These are phyloP conservation scores for Saitozyma sp. DNA, from an alignment of 768 basidiomycete genomes.

Conservation along the genomic window DNA sequence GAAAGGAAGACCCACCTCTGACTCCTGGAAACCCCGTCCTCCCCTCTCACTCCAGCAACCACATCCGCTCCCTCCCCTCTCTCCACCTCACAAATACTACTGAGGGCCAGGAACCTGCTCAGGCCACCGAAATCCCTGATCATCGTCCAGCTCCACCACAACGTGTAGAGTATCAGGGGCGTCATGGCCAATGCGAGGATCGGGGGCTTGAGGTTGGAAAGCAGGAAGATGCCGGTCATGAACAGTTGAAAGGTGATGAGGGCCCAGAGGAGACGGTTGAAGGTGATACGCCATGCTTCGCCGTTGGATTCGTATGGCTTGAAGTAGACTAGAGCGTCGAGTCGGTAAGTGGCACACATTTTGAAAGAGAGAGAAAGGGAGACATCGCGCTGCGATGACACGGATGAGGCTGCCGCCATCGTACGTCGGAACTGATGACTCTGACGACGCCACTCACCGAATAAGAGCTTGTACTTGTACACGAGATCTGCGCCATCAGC, in stretches of 20 bases:
- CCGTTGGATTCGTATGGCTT: conserved; percentile 97
- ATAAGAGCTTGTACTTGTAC: conserved; percentile 96
- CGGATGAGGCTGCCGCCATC: no score
- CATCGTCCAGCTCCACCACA: conserved; percentile 79
- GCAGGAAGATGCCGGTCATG: conserved; percentile 94
- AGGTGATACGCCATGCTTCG: conserved; percentile 97
- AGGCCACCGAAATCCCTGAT: conserved; percentile 68
- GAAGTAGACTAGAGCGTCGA: conserved; percentile 75
- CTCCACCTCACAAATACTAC: conserved; percentile 73
- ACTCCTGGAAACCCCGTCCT: conserved; percentile 83
- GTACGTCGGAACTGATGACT: no score
- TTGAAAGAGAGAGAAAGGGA: neutral
- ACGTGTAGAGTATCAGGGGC: conserved; percentile 73
- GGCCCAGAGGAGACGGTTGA: conserved; percentile 86
- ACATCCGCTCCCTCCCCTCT: conserved; percentile 82
- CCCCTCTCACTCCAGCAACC: conserved; percentile 69
- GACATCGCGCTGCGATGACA: neutral
- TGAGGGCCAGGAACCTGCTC: conserved; percentile 79
- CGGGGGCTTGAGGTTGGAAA: conserved; percentile 56
- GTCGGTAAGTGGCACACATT: neutral
- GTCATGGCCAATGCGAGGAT: conserved; percentile 63
- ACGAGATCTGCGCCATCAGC: conserved; percentile 63
- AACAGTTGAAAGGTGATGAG: conserved; percentile 89
- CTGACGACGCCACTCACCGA: conserved; percentile 62
- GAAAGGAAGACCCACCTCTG: conserved; percentile 65